A percentile compares a stretch with the other conserved stretches of the same genome.
Evolutionary conservation across 768 basidiomycete genomes (phyloP).

Genomic region (Porphyrellus cyaneotinctus): DNA sequence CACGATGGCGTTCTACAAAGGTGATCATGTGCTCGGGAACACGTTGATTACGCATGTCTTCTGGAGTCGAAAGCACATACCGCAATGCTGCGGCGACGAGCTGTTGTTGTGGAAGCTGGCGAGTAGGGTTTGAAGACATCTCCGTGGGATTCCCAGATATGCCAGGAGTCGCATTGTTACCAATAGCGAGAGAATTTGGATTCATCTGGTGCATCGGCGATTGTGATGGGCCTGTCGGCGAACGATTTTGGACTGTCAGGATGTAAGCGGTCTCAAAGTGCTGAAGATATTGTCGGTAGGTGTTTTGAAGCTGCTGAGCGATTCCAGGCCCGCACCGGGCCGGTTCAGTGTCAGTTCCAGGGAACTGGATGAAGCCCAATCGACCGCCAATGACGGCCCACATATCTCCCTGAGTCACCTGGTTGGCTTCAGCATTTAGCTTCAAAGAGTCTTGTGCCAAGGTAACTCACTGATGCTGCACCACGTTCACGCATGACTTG

Average conservation of each 20-base stretch:
- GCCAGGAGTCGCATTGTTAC: slow-evolving; percentile 8
- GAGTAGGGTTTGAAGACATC: slow-evolving; percentile 14
- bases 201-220: slow-evolving; percentile 15
- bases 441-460: background rate
- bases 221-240: slow-evolving; percentile 7
- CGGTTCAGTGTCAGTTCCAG: slow-evolving; percentile 56
- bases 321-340: slow-evolving; percentile 57
- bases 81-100: slow-evolving; percentile 44
- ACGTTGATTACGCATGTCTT: slow-evolving; percentile 51
- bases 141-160: slow-evolving; percentile 20
- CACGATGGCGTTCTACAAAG: slow-evolving; percentile 54
- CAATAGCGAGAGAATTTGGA: slow-evolving; percentile 3
- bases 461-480: slow-evolving; percentile 37
- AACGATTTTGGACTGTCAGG: slow-evolving; percentile 32
- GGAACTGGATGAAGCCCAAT: slow-evolving; percentile 63
- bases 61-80: slow-evolving; percentile 42
- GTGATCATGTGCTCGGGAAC: slow-evolving; percentile 49
- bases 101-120: slow-evolving; percentile 19
- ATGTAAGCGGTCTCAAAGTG: slow-evolving; percentile 57
- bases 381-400: slow-evolving; percentile 69
- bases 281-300: slow-evolving; percentile 56
- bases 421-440: slow-evolving; percentile 9
- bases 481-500: slow-evolving; percentile 61
- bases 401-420: slow-evolving; percentile 53
- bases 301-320: slow-evolving; percentile 54